Evolutionary conservation across 352 stramenopile species (phyloP), one percentile per base, ranked within the genome.

Genomic region (Globisporangium barbulae): DNA sequence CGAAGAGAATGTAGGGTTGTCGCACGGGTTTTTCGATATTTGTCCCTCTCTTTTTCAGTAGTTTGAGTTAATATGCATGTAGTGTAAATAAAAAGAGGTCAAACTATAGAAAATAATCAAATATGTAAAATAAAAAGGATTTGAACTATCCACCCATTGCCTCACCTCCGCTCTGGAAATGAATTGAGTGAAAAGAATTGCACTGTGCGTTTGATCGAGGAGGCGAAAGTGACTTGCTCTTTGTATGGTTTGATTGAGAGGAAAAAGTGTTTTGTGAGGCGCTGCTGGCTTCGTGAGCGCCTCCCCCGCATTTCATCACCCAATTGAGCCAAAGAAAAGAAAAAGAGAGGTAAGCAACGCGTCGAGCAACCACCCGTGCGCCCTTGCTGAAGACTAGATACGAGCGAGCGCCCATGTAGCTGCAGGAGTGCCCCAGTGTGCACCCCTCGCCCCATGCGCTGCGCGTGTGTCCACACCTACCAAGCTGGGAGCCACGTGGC

Each of bases 251-350:
- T 56, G 30, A 54, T 54, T 12, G 25, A 54, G 31, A 37, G 31
- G 31, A 37, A 37, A 37, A 37, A 9, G 8, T 9, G 5, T 37
- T 37, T 37, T 37, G 31, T 37, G 31, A 37, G 31, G 31, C 8
- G 33, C 33, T 8, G 33, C 33, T 39, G 33, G 33, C 33, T 39
- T 39, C 33, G 33, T 39, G 33, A 8, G 33, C 35, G 35, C 28
- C 10, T 15, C 49, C 49, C 50, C 50, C 30, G 35, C 50, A 56
- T 55, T 54, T 54, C 48, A 54, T 35, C 48, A 53, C 48, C 49
- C 49, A 55, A 55, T 39, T 39, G 50, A 42, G 50, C 35, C 49
- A 25, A 55, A 64, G 42, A 55, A 64, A 53, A 64, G 48, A 33
- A 64, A 56, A 56, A 56, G 50, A 56, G 35, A 56, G 50, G 50